Evolutionary conservation across 441 rosid genomes (phyloP).

Genomic region (Gossypium laxum): DNA sequence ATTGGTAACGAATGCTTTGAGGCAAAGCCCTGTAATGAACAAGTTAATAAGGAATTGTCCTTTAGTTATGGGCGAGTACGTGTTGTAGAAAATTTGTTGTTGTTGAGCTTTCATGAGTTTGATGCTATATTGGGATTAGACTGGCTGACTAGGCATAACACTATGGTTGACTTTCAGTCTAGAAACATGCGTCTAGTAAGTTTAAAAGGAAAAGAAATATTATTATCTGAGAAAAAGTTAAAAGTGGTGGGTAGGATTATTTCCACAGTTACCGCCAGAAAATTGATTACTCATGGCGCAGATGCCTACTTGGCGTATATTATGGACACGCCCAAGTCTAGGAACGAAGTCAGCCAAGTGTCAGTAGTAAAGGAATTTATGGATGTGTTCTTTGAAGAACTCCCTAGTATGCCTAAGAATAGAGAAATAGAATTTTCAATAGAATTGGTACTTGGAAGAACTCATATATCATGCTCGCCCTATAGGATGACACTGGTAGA

Average conservation of each 20-base stretch:
- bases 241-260: background rate
- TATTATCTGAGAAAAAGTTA: background rate
- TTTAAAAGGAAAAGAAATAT: background rate
- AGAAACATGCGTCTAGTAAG: background rate
- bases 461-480: background rate
- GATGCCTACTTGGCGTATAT: background rate
- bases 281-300: background rate
- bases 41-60: background rate
- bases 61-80: no score
- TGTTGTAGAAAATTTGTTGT: no score
- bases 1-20: background rate
- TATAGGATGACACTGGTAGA: no score
- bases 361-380: background rate
- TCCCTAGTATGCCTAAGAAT: background rate
- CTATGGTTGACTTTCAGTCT: background rate
- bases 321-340: background rate
- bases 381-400: background rate
- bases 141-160: background rate
- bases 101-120: background rate
- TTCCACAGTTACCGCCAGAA: background rate
- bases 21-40: background rate
- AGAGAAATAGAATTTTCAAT: background rate
- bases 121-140: background rate
- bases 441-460: background rate
- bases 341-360: background rate